phyloP scores from a whole-genome alignment of 805 yeast genomes.

The Pichia rugopelliculosa region DNA sequence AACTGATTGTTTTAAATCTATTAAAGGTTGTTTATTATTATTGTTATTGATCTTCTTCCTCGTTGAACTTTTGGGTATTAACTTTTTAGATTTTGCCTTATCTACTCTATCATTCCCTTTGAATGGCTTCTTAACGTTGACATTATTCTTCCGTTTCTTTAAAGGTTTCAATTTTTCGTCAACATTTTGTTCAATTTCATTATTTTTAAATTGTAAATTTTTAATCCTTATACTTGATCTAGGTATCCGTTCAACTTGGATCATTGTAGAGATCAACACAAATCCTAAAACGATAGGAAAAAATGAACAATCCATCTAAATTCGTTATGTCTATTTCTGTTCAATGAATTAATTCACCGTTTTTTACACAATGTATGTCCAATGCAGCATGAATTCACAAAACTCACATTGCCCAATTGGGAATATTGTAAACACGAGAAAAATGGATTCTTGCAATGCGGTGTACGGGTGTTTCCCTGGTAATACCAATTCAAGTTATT shows the following conservation, averaged over 20 bases:
- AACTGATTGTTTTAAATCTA: background rate
- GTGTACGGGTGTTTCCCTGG: conserved; percentile 2
- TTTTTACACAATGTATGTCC: no score
- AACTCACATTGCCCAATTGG: background rate
- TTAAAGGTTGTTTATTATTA: background rate
- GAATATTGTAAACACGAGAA: background rate
- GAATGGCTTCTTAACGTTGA: background rate
- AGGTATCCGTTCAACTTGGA: background rate
- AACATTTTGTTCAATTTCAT: background rate
- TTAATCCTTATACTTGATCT: background rate
- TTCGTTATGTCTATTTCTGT: background rate
- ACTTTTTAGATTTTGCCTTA: background rate
- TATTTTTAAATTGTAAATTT: background rate
- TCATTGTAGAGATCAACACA: background rate
- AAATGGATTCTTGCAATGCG: no score
- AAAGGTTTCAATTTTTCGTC: background rate
- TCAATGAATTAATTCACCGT: no score
- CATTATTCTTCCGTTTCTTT: background rate
- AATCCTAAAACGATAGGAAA: background rate
- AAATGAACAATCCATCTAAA: background rate
- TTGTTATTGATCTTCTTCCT: background rate
- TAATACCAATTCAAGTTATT: no score
- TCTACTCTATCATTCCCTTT: no score
- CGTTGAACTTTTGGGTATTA: background rate
- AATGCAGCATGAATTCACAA: background rate